These are phyloP conservation scores for Salix caprea DNA, from an alignment of 345 rosid species.

Conservation along the genomic window DNA sequence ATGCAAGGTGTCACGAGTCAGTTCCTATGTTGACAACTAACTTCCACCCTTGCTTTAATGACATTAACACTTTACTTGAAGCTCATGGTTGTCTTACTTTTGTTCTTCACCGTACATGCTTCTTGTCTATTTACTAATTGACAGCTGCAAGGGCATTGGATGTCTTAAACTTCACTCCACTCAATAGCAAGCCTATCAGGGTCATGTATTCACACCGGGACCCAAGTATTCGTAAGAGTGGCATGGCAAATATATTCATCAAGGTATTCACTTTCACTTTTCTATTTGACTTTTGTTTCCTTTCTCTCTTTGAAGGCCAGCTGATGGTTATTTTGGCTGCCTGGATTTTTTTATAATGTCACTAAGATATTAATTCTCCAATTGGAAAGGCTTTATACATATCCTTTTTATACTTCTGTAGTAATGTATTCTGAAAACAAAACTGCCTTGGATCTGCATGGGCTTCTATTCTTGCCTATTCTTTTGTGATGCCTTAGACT, in stretches of 20 bases:
- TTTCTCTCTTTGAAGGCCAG: neutral
- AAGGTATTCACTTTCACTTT: slow-evolving; percentile 6
- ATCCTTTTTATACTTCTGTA: neutral
- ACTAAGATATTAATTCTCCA: neutral
- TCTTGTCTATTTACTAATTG: neutral
- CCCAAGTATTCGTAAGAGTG: slow-evolving; percentile 29
- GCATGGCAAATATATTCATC: slow-evolving; percentile 25
- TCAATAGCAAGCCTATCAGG: slow-evolving; percentile 23
- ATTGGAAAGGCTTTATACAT: neutral
- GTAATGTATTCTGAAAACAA: neutral
- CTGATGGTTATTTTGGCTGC: neutral
- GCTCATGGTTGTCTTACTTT: neutral
- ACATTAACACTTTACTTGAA: neutral
- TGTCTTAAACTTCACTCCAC: slow-evolving; percentile 22
- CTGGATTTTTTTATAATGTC: neutral
- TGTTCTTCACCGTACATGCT: neutral
- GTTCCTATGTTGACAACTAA: neutral
- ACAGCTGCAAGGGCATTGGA: slow-evolving; percentile 31
- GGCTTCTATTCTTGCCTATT: neutral
- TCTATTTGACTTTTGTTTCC: neutral
- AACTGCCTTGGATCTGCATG: neutral
- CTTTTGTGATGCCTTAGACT: neutral
- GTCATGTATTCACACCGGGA: slow-evolving; percentile 29
- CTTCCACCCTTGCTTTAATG: neutral
- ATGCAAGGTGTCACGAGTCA: neutral